Base-by-base conservation (phyloP, 108 stramenopile species). In the Skeletonema marinoi region DNA sequence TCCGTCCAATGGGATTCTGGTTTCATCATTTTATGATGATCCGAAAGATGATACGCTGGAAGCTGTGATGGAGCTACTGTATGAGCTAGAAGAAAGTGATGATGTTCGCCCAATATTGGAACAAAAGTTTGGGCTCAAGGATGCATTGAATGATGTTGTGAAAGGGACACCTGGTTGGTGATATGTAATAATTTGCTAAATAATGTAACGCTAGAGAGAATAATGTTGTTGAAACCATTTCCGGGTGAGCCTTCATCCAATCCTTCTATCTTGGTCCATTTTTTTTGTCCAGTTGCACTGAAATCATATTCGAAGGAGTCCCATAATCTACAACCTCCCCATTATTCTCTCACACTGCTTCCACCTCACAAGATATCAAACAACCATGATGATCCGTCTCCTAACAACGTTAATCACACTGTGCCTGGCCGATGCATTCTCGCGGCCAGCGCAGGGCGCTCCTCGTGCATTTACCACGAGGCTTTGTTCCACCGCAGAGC, bases 21-120 rank as follows among this genome's bases (percentile, higher is more conserved):
- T 99, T 33, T 95, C 92, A 67, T 92, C 87, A 56, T 99, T 98
- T 89, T 99, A 96, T 75, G 96, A 98, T 46, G 98, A 99, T 80
- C 88, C 87, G 5, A 83, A 91, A 36, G 98, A 99, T 77, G 88
- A 85, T 63, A 98, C 97, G 11, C 79, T 99, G 44, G 84, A 87
- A 48, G 94, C 92, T 25, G 97, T 99, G 7, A 68, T 94, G 81
- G 91, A 97, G 39, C 81, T 99, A 58, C 73, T 99, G 41, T 68
- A 97, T 60, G 90, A 95, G 73, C 85, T 99, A 50, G 89, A 95
- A 48, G 81, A 86, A 12, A 87, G 81, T 59, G 87, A 90, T 42
- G 99, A 99, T 84, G 97, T 98, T 13, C 92, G 98, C 29, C 96
- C 95, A 4, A 67, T 92, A 11, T 68, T 98, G 66, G 90, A 93